phyloP scores from a whole-genome alignment of 106 monocot species.

The Apostasia ramifera region DNA sequence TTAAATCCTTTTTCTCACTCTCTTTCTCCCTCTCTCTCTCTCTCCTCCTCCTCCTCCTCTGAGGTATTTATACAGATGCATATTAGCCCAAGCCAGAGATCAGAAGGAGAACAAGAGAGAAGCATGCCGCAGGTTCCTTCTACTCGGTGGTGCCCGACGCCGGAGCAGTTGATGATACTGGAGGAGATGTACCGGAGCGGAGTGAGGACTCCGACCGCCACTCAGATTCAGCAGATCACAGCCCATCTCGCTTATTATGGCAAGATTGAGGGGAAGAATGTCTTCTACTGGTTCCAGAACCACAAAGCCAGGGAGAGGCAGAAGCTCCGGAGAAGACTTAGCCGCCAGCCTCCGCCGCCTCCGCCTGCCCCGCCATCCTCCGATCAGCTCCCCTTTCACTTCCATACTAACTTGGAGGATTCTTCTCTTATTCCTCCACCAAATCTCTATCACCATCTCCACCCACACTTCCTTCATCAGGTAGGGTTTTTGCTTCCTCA shows the following conservation, averaged over 20 bases:
- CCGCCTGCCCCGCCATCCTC: neutral
- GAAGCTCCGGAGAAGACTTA: conserved; percentile 49
- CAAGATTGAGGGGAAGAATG: conserved; percentile 79
- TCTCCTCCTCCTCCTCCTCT: neutral
- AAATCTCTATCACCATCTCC: neutral
- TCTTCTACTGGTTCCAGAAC: conserved; percentile 93
- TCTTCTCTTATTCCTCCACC: conserved; percentile 4
- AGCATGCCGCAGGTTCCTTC: conserved; percentile 64
- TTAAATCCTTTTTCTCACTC: neutral
- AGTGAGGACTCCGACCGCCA: conserved; percentile 60
- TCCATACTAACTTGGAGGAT: conserved; percentile 5
- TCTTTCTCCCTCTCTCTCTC: conserved; percentile 5
- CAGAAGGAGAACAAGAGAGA: conserved; percentile 1
- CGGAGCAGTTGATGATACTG: conserved; percentile 75
- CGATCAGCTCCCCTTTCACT: neutral
- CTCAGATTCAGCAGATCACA: conserved; percentile 73
- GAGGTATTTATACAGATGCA: neutral
- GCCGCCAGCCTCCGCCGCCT: conserved; percentile 37
- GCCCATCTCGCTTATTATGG: conserved; percentile 59
- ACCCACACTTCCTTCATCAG: conserved; percentile 9
- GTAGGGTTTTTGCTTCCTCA: neutral
- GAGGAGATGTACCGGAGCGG: conserved; percentile 79
- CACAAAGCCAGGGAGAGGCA: conserved; percentile 80
- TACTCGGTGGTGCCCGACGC: conserved; percentile 77
- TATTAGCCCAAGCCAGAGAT: neutral